Conservation (phyloP, 2,329 filamentous ascomycete species). For the Grosmannia clavigera region DNA sequence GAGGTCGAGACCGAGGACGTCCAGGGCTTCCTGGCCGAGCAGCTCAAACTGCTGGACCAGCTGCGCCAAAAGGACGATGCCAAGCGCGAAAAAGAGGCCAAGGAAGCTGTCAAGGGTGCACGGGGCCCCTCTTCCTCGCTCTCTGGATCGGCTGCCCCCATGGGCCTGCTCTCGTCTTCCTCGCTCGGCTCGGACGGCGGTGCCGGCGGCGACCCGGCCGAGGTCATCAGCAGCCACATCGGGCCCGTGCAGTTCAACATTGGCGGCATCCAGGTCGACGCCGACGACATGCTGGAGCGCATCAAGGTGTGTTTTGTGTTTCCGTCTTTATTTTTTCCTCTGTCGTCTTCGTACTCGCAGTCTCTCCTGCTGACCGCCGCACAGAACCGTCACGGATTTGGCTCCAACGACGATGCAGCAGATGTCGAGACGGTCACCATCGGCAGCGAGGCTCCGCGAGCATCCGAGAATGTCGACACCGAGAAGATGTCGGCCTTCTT, state of each 20-base stretch:
- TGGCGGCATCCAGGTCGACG: slow-evolving; percentile 91
- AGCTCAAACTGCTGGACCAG: slow-evolving; percentile 63
- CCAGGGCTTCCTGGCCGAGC: slow-evolving; percentile 63
- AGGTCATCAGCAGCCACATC: slow-evolving; percentile 62
- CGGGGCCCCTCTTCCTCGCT: neutral
- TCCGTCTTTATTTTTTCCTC: neutral
- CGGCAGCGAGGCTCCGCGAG: neutral
- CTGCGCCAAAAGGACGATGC: slow-evolving; percentile 37
- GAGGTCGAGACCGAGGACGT: slow-evolving; percentile 61
- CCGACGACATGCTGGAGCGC: slow-evolving; percentile 81
- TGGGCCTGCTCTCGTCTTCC: slow-evolving; percentile 21
- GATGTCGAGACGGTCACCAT: neutral
- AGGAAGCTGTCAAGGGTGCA: slow-evolving; percentile 17
- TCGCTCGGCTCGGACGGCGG: slow-evolving; percentile 13
- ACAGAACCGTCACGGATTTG: slow-evolving; percentile 45
- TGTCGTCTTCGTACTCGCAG: neutral
- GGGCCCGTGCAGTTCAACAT: slow-evolving; percentile 96
- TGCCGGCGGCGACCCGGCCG: slow-evolving; percentile 20
- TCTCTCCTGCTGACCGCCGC: neutral
- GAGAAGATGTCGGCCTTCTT: slow-evolving; percentile 49
- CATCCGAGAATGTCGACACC: slow-evolving; percentile 32
- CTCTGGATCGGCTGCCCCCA: neutral
- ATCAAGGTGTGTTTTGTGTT: slow-evolving; percentile 50
- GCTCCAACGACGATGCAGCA: slow-evolving; percentile 7
- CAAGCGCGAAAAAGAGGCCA: slow-evolving; percentile 23